Base-by-base conservation (phyloP, 2,329 filamentous ascomycete species). In the Diaporthe citrichinensis region DNA sequence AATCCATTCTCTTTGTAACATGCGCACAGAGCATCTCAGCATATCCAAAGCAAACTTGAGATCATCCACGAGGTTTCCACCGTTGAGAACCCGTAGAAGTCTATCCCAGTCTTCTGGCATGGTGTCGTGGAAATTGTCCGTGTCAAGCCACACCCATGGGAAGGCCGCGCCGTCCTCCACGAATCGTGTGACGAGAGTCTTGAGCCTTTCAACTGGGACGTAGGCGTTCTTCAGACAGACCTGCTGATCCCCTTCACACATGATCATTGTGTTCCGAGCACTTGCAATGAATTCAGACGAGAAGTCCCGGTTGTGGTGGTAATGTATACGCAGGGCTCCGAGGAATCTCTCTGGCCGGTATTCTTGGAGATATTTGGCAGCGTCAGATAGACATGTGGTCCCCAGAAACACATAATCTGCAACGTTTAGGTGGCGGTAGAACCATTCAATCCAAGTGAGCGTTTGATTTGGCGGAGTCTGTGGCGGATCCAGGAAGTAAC, bases 281-380 rank as follows among this genome's bases (percentile, higher is more conserved):
- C 39, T 31, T 55, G 15, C 12, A 69, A 67, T 67, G 67, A 74
- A 65, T 39, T 57, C 57, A 49, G 53, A 65, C 57, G 8, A 73
- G 10, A 71, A 57, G 6, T 15, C 0, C 4, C 2, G 15, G 10
- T 61, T 28, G 7, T 65, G 41, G 46, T 71, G 15, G 23, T 73
- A 39, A n/a, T n/a, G 69, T 1, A 34, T 34, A 34, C 57, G 59
- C 36, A 79, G 36, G 15, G 73, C 73, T 28, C 77, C 77, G 28
- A 80, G 53, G 20, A 79, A 76, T 41, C 78, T 79, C 3, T 79
- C 76, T n/a, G 78, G 79, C 5, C 78, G 67, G 14, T 79, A 20
- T 15, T 25, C 14, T 7, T 53, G 57, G 34, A 79, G 17, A 53
- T 79, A 79, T 58, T 53, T 55, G 1, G 39, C 61, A 39, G 28